Conservation (phyloP, 1,284 basidiomycete genomes). For the Veloporphyrellus conicus region DNA sequence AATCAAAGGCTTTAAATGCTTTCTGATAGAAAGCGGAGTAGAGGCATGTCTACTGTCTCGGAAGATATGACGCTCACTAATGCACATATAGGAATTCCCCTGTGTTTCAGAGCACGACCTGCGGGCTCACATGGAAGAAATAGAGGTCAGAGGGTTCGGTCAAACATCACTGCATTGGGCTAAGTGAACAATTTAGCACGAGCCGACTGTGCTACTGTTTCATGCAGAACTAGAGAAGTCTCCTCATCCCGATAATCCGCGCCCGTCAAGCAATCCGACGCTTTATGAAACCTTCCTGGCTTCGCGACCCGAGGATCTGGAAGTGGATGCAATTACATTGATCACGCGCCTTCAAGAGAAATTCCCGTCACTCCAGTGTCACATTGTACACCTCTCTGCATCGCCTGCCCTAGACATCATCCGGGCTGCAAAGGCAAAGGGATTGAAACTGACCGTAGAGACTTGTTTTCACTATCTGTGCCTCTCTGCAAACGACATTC, state of each 20-base stretch:
- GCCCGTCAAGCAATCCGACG: slow-evolving; percentile 40
- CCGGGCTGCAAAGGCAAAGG: slow-evolving; percentile 58
- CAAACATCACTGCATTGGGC: background rate
- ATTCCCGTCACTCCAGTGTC: slow-evolving; percentile 72
- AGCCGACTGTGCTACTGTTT: slow-evolving; percentile 72
- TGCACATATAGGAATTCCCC: slow-evolving; percentile 74
- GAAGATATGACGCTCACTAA: slow-evolving; percentile 2
- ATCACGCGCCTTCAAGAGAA: slow-evolving; percentile 60
- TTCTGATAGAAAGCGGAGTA: slow-evolving; percentile 89
- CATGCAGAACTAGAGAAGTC: slow-evolving; percentile 78
- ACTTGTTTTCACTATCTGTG: slow-evolving; percentile 94
- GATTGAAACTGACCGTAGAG: slow-evolving; percentile 78
- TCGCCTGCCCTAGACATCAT: slow-evolving; percentile 75
- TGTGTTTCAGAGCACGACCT: slow-evolving; percentile 74
- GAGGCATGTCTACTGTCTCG: slow-evolving; percentile 50
- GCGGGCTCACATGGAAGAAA: slow-evolving; percentile 61
- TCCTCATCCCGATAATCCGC: slow-evolving; percentile 7
- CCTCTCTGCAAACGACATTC: slow-evolving; percentile 61
- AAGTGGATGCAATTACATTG: slow-evolving; percentile 73
- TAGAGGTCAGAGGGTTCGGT: slow-evolving; percentile 51
- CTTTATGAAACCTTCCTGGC: slow-evolving; percentile 77
- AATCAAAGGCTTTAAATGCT: slow-evolving; percentile 93
- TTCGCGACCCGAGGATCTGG: slow-evolving; percentile 76
- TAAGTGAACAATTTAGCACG: slow-evolving; percentile 44
- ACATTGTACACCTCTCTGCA: slow-evolving; percentile 91